These are phyloP conservation scores for Nannizzia gypsea DNA, from an alignment of 2,329 filamentous ascomycete genomes.

Conservation along the genomic window DNA sequence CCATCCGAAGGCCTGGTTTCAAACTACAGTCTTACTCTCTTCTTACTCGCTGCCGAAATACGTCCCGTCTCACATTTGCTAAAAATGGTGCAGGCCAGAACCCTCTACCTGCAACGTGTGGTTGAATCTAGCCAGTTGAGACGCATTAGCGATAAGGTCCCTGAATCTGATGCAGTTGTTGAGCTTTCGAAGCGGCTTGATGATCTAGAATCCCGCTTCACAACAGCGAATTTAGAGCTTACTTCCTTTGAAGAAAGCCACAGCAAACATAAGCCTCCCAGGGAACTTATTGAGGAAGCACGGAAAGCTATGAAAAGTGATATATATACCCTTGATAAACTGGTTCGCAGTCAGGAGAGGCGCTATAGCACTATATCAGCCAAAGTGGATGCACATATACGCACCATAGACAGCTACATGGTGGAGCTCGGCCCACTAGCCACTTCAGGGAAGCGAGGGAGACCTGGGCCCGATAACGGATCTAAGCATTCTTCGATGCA, in stretches of 20 bases:
- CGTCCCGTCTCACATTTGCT: constrained; percentile 72
- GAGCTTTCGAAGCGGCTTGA: constrained; percentile 56
- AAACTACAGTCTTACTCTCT: constrained; percentile 86
- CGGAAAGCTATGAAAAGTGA: constrained; percentile 40
- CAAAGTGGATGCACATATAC: constrained; percentile 57
- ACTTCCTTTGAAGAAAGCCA: neutral
- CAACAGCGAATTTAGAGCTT: neutral
- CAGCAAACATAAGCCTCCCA: constrained; percentile 18
- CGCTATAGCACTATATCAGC: constrained; percentile 58
- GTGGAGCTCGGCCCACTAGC: constrained; percentile 70
- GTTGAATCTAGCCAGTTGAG: constrained; percentile 36
- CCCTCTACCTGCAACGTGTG: constrained; percentile 66
- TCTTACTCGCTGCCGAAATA: constrained; percentile 75
- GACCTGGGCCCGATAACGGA: neutral
- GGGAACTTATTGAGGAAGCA: constrained; percentile 12
- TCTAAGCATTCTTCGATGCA: neutral
- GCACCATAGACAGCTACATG: constrained; percentile 60
- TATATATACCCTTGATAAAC: constrained; percentile 75
- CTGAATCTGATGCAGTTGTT: constrained; percentile 28
- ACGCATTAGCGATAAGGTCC: constrained; percentile 17
- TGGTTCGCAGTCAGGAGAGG: constrained; percentile 85
- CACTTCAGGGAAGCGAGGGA: constrained; percentile 20
- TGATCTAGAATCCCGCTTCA: constrained; percentile 51
- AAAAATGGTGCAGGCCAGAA: constrained; percentile 65
- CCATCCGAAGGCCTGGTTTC: constrained; percentile 80